Percentiles rank a stretch among this genome's conserved stretches.
Conservation (phyloP, 1,284 basidiomycete genomes). For the Schizophyllum amplum region DNA sequence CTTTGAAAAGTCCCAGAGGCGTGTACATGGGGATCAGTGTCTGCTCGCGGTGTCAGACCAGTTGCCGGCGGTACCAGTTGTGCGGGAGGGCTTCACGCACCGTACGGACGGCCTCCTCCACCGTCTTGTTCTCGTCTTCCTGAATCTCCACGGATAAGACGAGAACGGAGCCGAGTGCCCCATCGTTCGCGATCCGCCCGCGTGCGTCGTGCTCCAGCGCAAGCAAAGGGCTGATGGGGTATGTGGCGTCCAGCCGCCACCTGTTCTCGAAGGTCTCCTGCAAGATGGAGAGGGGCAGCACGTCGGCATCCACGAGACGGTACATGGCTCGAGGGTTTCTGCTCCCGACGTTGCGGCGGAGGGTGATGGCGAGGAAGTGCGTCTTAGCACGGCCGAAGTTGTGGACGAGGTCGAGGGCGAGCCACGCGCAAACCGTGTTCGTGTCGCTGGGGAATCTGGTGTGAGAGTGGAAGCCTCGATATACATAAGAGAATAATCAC, state of each 20-base stretch:
- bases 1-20: conserved; percentile 1
- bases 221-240: background rate
- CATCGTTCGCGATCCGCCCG: background rate
- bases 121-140: conserved; percentile 2
- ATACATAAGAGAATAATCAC: background rate
- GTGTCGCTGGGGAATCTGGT: background rate
- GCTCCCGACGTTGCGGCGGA: background rate
- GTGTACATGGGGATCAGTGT: background rate
- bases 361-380: conserved; percentile 1
- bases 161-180: conserved; percentile 1
- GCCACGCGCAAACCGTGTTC: conserved; percentile 1
- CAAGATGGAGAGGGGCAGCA: background rate
- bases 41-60: background rate
- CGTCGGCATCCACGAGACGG: conserved; percentile 1
- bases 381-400: background rate
- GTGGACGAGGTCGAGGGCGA: conserved; percentile 1
- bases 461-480: background rate
- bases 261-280: background rate
- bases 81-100: background rate
- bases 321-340: background rate
- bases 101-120: background rate
- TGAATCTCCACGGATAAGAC: background rate
- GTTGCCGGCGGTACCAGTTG: background rate
- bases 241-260: background rate
- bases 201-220: background rate